phyloP scores from a whole-genome alignment of 2,329 filamentous ascomycete genomes.

The Cercospora zeae-maydis region DNA sequence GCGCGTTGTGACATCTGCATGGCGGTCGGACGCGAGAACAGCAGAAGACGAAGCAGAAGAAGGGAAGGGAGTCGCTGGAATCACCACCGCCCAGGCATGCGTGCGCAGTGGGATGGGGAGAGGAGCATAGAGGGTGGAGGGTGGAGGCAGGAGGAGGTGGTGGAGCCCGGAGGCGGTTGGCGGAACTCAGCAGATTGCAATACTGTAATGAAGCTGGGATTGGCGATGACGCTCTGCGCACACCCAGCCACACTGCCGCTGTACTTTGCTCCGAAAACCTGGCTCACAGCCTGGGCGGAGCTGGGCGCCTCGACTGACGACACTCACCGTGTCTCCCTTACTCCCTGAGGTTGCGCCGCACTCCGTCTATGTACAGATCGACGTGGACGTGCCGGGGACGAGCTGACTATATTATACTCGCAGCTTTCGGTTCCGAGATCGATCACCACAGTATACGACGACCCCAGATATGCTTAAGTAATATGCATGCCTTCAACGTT shows the following conservation, averaged over 20 bases:
- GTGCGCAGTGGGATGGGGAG: not conserved
- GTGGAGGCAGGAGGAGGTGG: not conserved
- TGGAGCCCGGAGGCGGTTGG: not conserved
- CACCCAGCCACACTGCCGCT: not conserved
- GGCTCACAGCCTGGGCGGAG: not conserved
- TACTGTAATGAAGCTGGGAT: not conserved
- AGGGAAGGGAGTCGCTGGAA: not conserved
- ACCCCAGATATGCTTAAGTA: not conserved
- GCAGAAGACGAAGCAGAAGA: not conserved
- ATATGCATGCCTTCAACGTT: not conserved
- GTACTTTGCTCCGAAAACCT: not conserved
- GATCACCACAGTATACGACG: not conserved
- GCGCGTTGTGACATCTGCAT: slow-evolving; percentile 29
- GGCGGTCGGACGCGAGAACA: not conserved
- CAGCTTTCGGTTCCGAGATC: not conserved
- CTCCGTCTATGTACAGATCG: not conserved
- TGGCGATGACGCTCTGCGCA: not conserved
- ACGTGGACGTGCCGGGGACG: not conserved
- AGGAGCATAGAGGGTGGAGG: not conserved
- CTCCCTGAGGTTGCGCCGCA: too few relatives aligned
- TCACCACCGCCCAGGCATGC: slow-evolving; percentile 1
- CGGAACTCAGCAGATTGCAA: slow-evolving; percentile 1
- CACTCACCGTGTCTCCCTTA: not conserved
- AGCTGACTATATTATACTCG: not conserved
- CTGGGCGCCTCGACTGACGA: not conserved